These are phyloP conservation scores for Chalciporus sphaerocephalus DNA, from an alignment of 768 basidiomycete species.

Conservation along the genomic window DNA sequence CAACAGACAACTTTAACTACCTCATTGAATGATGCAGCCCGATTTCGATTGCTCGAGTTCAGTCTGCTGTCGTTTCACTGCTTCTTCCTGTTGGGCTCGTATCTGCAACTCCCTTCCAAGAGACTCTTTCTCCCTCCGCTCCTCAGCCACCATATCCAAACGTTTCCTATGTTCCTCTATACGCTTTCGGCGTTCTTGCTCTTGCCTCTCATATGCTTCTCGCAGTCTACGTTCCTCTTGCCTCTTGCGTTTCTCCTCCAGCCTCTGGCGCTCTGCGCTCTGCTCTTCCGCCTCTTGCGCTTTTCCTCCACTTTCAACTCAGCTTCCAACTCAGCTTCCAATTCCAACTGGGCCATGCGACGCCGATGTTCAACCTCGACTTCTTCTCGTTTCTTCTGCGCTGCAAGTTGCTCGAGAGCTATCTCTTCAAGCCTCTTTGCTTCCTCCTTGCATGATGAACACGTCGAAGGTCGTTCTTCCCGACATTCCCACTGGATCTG, in stretches of 20 bases:
- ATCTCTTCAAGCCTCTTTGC: constrained; percentile 36
- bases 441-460: constrained; percentile 43
- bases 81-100: too few relatives aligned
- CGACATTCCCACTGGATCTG: constrained; percentile 40
- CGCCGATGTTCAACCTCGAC: constrained; percentile 38
- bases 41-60: too few relatives aligned
- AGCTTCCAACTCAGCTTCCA: constrained; percentile 36
- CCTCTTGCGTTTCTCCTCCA: not conserved
- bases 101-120: too few relatives aligned
- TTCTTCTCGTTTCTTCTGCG: constrained; percentile 40
- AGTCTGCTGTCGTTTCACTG: too few relatives aligned
- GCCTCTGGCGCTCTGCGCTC: constrained; percentile 35
- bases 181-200: not conserved
- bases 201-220: not conserved
- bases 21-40: too few relatives aligned
- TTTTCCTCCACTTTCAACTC: constrained; percentile 9
- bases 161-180: not conserved
- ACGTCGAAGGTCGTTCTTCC: constrained; percentile 32
- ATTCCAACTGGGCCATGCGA: constrained; percentile 40
- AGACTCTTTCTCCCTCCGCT: not conserved
- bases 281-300: constrained; percentile 27
- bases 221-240: too few relatives aligned
- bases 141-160: not conserved
- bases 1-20: too few relatives aligned
- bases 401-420: constrained; percentile 33